These are phyloP conservation scores for Rhodotorula sp. DNA, from an alignment of 1,284 basidiomycete genomes.

Conservation along the genomic window DNA sequence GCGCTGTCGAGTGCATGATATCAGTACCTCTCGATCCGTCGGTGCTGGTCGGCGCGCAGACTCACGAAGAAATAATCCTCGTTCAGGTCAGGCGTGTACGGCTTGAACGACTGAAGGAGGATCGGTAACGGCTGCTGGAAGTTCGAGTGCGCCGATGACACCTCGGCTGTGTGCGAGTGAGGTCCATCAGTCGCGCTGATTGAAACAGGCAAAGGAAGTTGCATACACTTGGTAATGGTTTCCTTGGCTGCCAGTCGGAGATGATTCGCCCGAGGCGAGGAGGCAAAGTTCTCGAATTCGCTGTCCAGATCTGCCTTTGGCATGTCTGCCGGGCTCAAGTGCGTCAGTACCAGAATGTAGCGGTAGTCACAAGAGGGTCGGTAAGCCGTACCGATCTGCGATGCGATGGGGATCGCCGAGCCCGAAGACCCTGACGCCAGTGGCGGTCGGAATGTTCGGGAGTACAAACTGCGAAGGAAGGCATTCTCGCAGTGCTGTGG, in stretches of 20 bases:
- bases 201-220: too few species aligned
- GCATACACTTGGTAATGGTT: constrained; percentile 39
- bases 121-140: constrained; percentile 52
- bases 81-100: constrained; percentile 52
- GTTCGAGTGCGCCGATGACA: constrained; percentile 27
- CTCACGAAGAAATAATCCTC: constrained; percentile 42
- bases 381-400: constrained; percentile 34
- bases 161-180: constrained; percentile 13
- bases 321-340: constrained; percentile 20
- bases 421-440: not conserved
- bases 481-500: constrained; percentile 54
- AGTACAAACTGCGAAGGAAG: constrained; percentile 51
- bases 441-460: constrained; percentile 34
- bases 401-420: constrained; percentile 9
- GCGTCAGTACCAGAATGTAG: not conserved
- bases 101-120: constrained; percentile 54
- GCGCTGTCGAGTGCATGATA: constrained; percentile 37
- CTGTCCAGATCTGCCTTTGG: constrained; percentile 47
- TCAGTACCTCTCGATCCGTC: not conserved
- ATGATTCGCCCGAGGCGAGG: constrained; percentile 45
- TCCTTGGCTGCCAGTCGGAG: constrained; percentile 71
- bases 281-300: constrained; percentile 44
- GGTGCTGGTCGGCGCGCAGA: not conserved
- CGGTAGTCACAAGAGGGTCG: too few species aligned
- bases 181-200: constrained; percentile 53